Evolutionary conservation across 768 basidiomycete genomes (phyloP).

Genomic region (Rhodotorula paludigena): DNA sequence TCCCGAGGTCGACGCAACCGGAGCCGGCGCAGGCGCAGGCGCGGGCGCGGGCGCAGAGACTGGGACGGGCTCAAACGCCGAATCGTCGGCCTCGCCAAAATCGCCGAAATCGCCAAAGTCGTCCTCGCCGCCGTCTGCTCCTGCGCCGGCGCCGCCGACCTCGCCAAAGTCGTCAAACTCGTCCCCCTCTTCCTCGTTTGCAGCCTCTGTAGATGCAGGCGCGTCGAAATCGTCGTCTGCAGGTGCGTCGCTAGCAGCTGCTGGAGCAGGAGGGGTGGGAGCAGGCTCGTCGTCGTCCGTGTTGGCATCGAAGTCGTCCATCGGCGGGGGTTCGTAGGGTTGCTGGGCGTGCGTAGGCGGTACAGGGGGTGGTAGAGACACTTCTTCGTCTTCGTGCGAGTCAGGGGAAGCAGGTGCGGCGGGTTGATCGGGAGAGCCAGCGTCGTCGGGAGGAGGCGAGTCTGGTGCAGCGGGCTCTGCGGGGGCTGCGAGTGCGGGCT

Average conservation of each 20-base stretch:
- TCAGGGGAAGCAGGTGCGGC: not conserved
- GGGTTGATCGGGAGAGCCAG: not conserved
- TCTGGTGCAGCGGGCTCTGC: not conserved
- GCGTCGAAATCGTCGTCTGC: not conserved
- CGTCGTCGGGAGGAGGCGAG: not conserved
- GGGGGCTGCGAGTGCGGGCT: no score
- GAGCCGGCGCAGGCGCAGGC: not conserved
- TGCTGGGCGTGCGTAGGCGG: not conserved
- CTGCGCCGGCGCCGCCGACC: not conserved
- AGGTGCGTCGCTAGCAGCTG: not conserved
- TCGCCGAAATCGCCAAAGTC: conserved; percentile 38
- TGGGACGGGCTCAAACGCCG: conserved; percentile 9
- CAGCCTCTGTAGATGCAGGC: no score
- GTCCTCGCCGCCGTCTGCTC: conserved; percentile 9
- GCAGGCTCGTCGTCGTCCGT: conserved; percentile 10
- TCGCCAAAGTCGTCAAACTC: conserved; percentile 32
- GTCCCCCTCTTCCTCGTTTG: conserved; percentile 1
- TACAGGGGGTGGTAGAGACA: not conserved
- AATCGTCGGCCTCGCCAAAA: conserved; percentile 25
- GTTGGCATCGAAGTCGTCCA: conserved; percentile 9
- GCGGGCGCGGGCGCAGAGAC: not conserved
- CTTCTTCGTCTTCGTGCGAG: no score
- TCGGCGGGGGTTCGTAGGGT: not conserved
- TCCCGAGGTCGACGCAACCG: not conserved
- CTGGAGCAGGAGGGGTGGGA: not conserved